Base-by-base conservation (phyloP, 2,329 filamentous ascomycete genomes). In the Waltergamsia citrina region DNA sequence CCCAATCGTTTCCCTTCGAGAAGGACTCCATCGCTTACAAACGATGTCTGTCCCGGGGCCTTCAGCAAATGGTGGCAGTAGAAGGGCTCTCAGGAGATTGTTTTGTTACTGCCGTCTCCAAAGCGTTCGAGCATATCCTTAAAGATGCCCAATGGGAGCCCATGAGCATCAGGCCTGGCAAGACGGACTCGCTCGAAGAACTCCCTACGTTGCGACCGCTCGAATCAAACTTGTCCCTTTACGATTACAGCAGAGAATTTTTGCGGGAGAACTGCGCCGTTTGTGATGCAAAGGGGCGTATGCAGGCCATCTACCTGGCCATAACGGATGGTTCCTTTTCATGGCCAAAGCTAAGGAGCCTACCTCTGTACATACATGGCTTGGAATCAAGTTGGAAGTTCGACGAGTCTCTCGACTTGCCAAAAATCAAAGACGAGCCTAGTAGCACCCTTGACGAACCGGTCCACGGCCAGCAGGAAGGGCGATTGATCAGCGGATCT, bases 11-110 rank as follows among this genome's bases (percentile, higher is more conserved):
- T 41, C 73, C 73, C 0, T 78, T 77, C 46, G 73, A 77, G 50
- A 72, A 73, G 46, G 71, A 76, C 42, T 76, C 72, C 11, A 68
- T 62, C 26, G 71, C 72, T 4, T 78, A 78, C 51, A 75, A 75
- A 46, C 62, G 73, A 28, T 76, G 71, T 29, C 57, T 77, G 5
- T 78, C 73, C 11, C 67, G 73, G 12, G 73, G 73, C 4, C 60
- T 77, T 29, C 73, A 77, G 43, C 69, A 67, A 38, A 68, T 74
- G 53, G 59, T 77, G 14, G 69, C 65, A 7, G 61, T 78, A 10
- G 59, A 61, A 28, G 70, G 68, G 14, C 58, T 57, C 4, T 62
- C 66, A 37, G 62, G 65, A 28, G 51, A 59, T 20, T 67, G 71
- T 1, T 73, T 78, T 44, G 54, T 48, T 9, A 47, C 43, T 14